Evolutionary conservation across 2,329 filamentous ascomycete species (phyloP), one percentile per base, ranked within the genome.

Genomic region (Dothidotthia symphoricarpi): DNA sequence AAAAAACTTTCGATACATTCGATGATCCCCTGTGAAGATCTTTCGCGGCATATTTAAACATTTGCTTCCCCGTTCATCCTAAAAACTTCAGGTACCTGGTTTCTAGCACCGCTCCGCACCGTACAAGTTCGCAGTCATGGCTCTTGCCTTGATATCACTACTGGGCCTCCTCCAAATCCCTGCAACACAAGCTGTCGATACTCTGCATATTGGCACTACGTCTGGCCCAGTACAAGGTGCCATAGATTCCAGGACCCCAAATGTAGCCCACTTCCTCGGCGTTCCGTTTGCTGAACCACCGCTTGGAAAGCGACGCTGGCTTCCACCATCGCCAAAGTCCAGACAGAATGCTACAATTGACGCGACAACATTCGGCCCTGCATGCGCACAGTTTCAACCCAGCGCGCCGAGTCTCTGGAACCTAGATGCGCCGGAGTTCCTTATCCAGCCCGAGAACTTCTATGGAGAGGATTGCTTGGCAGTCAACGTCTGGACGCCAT

Each of bases 391-490:
- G 19, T 54, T 54, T 37, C 47, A 49, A 17, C 42, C 37, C 11
- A 41, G 51, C 13, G 24, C 27, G 15, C 38, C 52, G 0, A 57
- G 29, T 38, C 40, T 62, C 15, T 64, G 47, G 47, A 34, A 44
- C 3, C 47, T 39, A 14, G 57, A 62, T 34, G 49, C 55, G 7
- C 55, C 54, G 0, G 54, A 63, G 22, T 59, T 58, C 26, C 31
- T 46, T 8, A 53, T 49, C 10, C 31, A 29, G 26, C 55, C 52
- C 1, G 31, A 34, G 5, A 43, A 48, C 15, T 57, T 51, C 10
- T 49, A 55, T 2, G 51, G 58, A 7, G 72, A 75, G 45, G 73
- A 76, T 41, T 77, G 74, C 38, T 53, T 76, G 16, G 67, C 65
- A 9, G 53, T 75, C 10, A 70, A 70, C 26, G 53, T 76, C 7